These are phyloP conservation scores for Talaromyces adpressus DNA, from an alignment of 495 filamentous ascomycete species.

Conservation along the genomic window DNA sequence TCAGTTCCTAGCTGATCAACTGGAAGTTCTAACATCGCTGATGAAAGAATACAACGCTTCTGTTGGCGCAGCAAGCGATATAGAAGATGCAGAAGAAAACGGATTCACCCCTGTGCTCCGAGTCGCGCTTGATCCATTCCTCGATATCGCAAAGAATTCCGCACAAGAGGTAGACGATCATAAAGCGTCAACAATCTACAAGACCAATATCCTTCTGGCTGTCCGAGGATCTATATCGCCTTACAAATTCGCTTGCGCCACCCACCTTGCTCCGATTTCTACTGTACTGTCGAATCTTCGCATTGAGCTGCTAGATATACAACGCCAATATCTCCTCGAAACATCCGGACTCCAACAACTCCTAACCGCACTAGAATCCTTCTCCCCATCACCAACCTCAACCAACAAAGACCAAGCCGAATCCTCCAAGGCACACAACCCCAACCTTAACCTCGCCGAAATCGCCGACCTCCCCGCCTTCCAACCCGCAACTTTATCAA, in stretches of 20 bases:
- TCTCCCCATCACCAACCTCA: conserved; percentile 12
- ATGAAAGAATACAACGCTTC: conserved; percentile 85
- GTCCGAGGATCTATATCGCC: conserved; percentile 32
- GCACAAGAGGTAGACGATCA: conserved; percentile 52
- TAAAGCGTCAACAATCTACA: conserved; percentile 60
- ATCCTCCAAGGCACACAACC: conserved; percentile 33
- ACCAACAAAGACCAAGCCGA: conserved; percentile 16
- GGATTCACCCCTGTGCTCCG: conserved; percentile 68
- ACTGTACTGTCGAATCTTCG: conserved; percentile 32
- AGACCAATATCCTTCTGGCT: conserved; percentile 70
- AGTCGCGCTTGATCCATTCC: conserved; percentile 80
- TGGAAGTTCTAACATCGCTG: conserved; percentile 63
- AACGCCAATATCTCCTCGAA: conserved; percentile 57
- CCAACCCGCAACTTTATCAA: conserved; percentile 53
- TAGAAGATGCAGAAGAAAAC: conserved; percentile 39
- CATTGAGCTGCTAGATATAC: conserved; percentile 34
- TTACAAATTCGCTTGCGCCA: conserved; percentile 38
- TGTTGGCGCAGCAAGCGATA: conserved; percentile 49
- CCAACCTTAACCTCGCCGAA: conserved; percentile 33
- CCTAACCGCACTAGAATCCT: conserved; percentile 53
- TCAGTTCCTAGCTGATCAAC: conserved; percentile 73
- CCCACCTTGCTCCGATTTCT: conserved; percentile 28
- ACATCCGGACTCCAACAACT: conserved; percentile 68
- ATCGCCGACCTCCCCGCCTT: conserved; percentile 53
- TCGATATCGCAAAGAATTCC: conserved; percentile 65